A percentile compares a stretch with the other conserved stretches of the same genome.
These are phyloP conservation scores for Beauveria rudraprayagi DNA, from an alignment of 2,329 filamentous ascomycete genomes.

Conservation along the genomic window DNA sequence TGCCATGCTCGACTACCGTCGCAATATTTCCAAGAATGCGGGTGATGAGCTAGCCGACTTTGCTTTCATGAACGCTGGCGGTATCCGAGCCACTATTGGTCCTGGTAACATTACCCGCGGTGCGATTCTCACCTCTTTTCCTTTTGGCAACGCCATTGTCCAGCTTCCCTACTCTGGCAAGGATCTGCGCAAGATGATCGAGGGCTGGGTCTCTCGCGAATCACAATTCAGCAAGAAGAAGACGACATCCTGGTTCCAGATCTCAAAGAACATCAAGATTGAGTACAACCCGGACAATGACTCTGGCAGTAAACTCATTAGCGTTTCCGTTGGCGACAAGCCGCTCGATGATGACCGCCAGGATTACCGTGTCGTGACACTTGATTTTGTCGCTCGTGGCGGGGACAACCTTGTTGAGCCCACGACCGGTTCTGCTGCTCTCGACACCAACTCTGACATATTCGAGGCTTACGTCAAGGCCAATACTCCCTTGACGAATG, in stretches of 20 bases:
- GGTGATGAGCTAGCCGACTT: slow-evolving; percentile 39
- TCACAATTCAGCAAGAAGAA: slow-evolving; percentile 46
- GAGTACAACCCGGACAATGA: slow-evolving; percentile 46
- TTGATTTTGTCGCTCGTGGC: slow-evolving; percentile 54
- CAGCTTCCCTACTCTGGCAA: slow-evolving; percentile 46
- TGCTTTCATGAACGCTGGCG: slow-evolving; percentile 56
- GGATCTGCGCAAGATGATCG: slow-evolving; percentile 48
- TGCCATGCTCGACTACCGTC: slow-evolving; percentile 54
- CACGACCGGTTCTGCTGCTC: slow-evolving; percentile 30
- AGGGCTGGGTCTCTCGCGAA: slow-evolving; percentile 47
- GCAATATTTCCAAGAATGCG: slow-evolving; percentile 32
- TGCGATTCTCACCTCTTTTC: slow-evolving; percentile 55
- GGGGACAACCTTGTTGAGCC: slow-evolving; percentile 54
- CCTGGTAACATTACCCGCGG: slow-evolving; percentile 53
- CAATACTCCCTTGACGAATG: slow-evolving; percentile 40
- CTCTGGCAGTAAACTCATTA: slow-evolving; percentile 43
- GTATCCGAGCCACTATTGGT: slow-evolving; percentile 56
- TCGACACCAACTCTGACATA: slow-evolving; percentile 48
- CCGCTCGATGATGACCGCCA: slow-evolving; percentile 34
- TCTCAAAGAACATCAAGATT: slow-evolving; percentile 48
- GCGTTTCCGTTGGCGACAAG: slow-evolving; percentile 41
- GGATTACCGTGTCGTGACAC: slow-evolving; percentile 50
- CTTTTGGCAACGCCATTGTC: slow-evolving; percentile 57
- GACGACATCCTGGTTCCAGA: slow-evolving; percentile 53
- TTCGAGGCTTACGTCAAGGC: slow-evolving; percentile 41